A percentile compares a stretch with the other conserved stretches of the same genome.
These are phyloP conservation scores for Aphanomyces invadans DNA, from an alignment of 352 stramenopile species.

Conservation along the genomic window DNA sequence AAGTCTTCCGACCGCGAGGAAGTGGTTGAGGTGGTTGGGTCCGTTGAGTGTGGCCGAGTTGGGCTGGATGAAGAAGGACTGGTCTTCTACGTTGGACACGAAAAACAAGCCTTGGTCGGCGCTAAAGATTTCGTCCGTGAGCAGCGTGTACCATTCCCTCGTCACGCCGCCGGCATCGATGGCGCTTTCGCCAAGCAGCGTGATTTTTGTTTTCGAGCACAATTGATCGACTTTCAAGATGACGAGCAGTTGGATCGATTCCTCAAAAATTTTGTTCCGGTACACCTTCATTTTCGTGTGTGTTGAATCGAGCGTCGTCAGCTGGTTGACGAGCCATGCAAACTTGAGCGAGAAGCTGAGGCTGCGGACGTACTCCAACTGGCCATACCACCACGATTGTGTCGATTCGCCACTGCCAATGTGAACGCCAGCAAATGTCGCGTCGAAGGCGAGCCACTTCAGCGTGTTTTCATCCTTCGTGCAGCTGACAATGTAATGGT, in stretches of 20 bases:
- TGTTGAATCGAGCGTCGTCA: not conserved
- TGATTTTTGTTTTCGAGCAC: conserved; percentile 51
- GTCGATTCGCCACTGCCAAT: not conserved
- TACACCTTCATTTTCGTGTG: conserved; percentile 32
- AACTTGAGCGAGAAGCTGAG: conserved; percentile 15
- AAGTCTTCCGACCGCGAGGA: conserved; percentile 42
- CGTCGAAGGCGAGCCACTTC: not conserved
- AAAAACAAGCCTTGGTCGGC: conserved; percentile 46
- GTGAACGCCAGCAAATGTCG: not conserved
- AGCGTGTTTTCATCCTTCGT: not conserved
- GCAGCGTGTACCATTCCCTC: conserved; percentile 82
- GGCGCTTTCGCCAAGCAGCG: conserved; percentile 75
- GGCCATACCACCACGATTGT: not conserved
- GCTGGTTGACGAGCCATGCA: not conserved
- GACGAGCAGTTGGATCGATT: conserved; percentile 52
- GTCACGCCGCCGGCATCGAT: conserved; percentile 81
- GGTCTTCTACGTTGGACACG: conserved; percentile 43
- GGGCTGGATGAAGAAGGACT: conserved; percentile 53
- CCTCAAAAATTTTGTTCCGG: conserved; percentile 48
- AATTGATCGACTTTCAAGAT: conserved; percentile 49
- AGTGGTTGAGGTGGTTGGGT: conserved; percentile 56
- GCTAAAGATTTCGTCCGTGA: conserved; percentile 52
- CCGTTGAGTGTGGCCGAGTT: conserved; percentile 50
- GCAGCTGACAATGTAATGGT: not conserved
- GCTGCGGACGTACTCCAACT: not conserved